Percentiles rank a stretch among this genome's conserved stretches.
Evolutionary conservation across 108 stramenopile species (phyloP).

Genomic region (Phaeodactylum tricornutum): DNA sequence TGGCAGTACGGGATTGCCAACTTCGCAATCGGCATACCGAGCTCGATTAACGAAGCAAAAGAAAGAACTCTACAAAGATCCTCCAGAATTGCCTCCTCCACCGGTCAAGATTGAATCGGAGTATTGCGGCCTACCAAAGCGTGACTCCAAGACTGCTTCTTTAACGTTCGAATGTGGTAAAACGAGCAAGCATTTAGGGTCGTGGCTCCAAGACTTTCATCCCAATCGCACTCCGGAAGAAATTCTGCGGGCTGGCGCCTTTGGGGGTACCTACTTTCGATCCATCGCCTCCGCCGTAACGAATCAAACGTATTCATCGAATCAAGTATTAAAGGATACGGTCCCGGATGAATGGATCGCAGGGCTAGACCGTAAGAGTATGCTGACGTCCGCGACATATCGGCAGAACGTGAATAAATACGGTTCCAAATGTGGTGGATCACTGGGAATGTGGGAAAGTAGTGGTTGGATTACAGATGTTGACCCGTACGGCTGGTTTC

Average conservation of each 20-base stretch:
- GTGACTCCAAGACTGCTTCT: conserved; percentile 39
- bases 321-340: conserved; percentile 54
- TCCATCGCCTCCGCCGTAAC: conserved; percentile 83
- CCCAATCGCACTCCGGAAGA: conserved; percentile 94
- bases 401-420: conserved; percentile 68
- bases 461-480: conserved; percentile 78
- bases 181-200: conserved; percentile 6
- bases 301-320: conserved; percentile 49
- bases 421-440: conserved; percentile 88
- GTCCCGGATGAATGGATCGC: conserved; percentile 64
- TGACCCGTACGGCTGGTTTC: conserved; percentile 98
- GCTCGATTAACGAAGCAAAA: conserved; percentile 42
- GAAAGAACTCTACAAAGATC: conserved; percentile 82
- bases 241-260: conserved; percentile 79
- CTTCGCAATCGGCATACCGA: conserved; percentile 29
- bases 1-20: conserved; percentile 39
- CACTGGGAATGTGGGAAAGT: conserved; percentile 88
- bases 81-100: conserved; percentile 60
- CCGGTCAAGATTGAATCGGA: conserved; percentile 25
- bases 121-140: conserved; percentile 24
- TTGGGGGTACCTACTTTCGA: conserved; percentile 96
- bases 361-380: conserved; percentile 39
- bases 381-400: conserved; percentile 70
- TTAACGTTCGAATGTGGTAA: conserved; percentile 39
- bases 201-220: conserved; percentile 61